A percentile compares a stretch with the other conserved stretches of the same genome.
Conservation (phyloP, 2,329 filamentous ascomycete genomes). For the Falciphora oryzae region DNA sequence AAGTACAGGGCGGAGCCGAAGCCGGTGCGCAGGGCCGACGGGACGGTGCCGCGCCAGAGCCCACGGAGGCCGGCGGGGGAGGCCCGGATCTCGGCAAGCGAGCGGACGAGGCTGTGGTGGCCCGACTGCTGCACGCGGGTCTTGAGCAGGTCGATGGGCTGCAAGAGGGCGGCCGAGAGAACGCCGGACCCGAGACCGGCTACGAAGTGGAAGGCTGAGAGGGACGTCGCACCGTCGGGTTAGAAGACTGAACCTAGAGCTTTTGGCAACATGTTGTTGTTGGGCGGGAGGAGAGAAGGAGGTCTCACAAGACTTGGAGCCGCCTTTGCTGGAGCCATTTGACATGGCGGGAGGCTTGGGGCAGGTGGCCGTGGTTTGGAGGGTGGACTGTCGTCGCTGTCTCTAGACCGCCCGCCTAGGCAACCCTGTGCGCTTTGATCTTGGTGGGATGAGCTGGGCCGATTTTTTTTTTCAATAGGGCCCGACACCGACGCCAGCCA, state of each 20-base stretch:
- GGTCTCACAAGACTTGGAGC: constrained; percentile 28
- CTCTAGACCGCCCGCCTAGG: background rate
- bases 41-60: constrained; percentile 89
- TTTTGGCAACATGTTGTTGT: background rate
- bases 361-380: background rate
- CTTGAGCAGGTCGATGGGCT: constrained; percentile 94
- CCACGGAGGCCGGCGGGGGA: constrained; percentile 30
- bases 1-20: constrained; percentile 94
- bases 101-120: constrained; percentile 60
- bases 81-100: constrained; percentile 62
- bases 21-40: constrained; percentile 88
- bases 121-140: constrained; percentile 89
- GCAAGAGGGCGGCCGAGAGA: constrained; percentile 81
- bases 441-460: background rate
- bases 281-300: background rate
- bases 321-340: constrained; percentile 26
- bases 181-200: constrained; percentile 85
- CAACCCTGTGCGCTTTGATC: background rate
- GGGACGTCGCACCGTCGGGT: constrained; percentile 10
- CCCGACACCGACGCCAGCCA: no score
- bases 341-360: constrained; percentile 23
- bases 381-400: background rate
- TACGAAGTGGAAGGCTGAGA: constrained; percentile 72
- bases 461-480: constrained; percentile 1
- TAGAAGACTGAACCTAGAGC: background rate